Percentiles rank a stretch among this genome's conserved stretches.
These are phyloP conservation scores for Sclerotinia glacialis DNA, from an alignment of 2,329 filamentous ascomycete genomes.

Conservation along the genomic window DNA sequence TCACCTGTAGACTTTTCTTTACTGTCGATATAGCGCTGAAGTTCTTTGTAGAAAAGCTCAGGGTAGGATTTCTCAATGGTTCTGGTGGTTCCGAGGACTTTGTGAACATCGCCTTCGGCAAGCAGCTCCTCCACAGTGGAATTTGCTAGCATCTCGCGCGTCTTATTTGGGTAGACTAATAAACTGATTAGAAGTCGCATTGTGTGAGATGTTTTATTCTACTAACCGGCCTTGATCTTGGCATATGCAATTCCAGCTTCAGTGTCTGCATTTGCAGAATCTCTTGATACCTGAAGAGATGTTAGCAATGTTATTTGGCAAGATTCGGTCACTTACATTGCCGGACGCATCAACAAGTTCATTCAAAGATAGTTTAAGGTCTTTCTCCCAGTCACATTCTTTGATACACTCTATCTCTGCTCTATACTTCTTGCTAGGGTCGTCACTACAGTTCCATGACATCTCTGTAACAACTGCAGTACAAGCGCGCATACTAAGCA, in stretches of 20 bases:
- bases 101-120: constrained; percentile 22
- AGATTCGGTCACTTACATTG: constrained; percentile 31
- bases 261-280: constrained; percentile 28
- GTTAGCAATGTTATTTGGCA: constrained; percentile 29
- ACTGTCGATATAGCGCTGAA: constrained; percentile 33
- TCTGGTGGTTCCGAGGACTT: constrained; percentile 29
- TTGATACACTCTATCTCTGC: constrained; percentile 43
- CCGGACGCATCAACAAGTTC: constrained; percentile 27
- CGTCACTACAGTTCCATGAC: constrained; percentile 34
- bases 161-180: constrained; percentile 45
- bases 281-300: constrained; percentile 34
- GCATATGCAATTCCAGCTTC: constrained; percentile 48
- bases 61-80: constrained; percentile 25
- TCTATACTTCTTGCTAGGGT: constrained; percentile 40
- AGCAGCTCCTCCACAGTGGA: constrained; percentile 32
- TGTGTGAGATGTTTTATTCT: constrained; percentile 35
- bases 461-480: constrained; percentile 24
- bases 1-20: constrained; percentile 38
- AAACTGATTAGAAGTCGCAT: not conserved
- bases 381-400: constrained; percentile 29
- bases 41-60: constrained; percentile 28
- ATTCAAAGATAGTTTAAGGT: constrained; percentile 25
- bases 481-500: constrained; percentile 27
- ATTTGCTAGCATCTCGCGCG: constrained; percentile 41
- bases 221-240: constrained; percentile 47